Percentiles rank a stretch among this genome's conserved stretches.
Conservation (phyloP, 169 alveolate genomes). For the Plasmodium coatneyi region DNA sequence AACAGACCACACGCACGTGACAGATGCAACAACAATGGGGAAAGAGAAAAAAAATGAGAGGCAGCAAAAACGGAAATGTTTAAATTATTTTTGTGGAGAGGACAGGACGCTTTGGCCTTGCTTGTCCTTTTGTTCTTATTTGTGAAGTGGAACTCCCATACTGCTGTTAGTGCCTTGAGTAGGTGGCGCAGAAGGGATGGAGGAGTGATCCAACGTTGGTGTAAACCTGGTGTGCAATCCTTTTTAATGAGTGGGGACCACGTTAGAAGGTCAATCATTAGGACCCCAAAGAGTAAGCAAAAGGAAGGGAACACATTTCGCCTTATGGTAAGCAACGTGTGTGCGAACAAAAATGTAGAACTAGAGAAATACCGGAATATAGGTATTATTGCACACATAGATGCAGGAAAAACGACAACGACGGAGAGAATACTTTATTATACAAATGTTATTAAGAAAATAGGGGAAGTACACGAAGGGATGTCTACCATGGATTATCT, state of each 20-base stretch:
- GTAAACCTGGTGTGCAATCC: neutral
- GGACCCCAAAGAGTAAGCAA: neutral
- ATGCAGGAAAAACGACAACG: conserved; percentile 98
- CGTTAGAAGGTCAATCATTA: neutral
- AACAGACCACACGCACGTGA: neutral
- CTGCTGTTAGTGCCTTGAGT: neutral
- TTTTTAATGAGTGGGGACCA: neutral
- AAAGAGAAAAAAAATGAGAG: neutral
- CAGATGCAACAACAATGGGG: neutral
- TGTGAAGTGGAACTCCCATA: neutral
- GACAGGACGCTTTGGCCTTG: neutral
- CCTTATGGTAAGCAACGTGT: conserved; percentile 11
- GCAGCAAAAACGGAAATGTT: conserved; percentile 53
- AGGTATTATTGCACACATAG: conserved; percentile 98
- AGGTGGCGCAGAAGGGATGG: neutral
- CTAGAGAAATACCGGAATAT: conserved; percentile 86
- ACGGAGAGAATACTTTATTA: conserved; percentile 95
- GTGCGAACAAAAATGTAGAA: conserved; percentile 62
- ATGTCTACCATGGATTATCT: conserved; percentile 97
- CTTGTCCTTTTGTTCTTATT: conserved; percentile 16
- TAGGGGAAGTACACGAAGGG: conserved; percentile 92
- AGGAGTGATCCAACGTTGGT: neutral
- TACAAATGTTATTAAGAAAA: conserved; percentile 91
- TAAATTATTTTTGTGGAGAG: conserved; percentile 39
- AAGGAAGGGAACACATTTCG: conserved; percentile 22